Conservation (phyloP, 352 stramenopile genomes). For the Elongisporangium undulatum region DNA sequence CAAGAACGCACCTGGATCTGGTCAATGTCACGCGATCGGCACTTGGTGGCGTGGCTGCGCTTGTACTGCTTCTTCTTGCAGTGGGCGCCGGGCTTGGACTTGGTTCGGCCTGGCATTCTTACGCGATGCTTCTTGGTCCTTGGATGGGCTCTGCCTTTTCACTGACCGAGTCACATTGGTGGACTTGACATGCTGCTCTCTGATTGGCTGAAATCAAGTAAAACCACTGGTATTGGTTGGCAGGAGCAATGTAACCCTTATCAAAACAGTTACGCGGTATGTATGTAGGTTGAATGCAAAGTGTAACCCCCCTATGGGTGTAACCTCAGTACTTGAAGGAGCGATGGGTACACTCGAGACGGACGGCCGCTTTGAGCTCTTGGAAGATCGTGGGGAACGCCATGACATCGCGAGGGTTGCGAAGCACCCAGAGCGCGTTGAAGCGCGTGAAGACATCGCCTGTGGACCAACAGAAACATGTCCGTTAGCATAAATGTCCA, state of each 20-base stretch:
- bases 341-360: slow-evolving; percentile 38
- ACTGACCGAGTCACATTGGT: slow-evolving; percentile 8
- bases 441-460: slow-evolving; percentile 78
- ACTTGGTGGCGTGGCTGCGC: slow-evolving; percentile 78
- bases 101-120: slow-evolving; percentile 34
- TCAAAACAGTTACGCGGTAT: slow-evolving; percentile 4
- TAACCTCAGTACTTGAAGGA: slow-evolving; percentile 65
- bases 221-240: slow-evolving; percentile 10
- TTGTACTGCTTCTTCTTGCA: slow-evolving; percentile 89
- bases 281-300: slow-evolving; percentile 9
- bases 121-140: slow-evolving; percentile 10
- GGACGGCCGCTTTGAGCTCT: slow-evolving; percentile 67
- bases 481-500: not conserved
- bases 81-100: slow-evolving; percentile 60
- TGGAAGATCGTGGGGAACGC: slow-evolving; percentile 83
- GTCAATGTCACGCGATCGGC: slow-evolving; percentile 72
- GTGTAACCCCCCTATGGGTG: slow-evolving; percentile 24
- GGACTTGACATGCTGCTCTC: slow-evolving; percentile 5
- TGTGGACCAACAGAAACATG: slow-evolving; percentile 8
- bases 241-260: slow-evolving; percentile 5
- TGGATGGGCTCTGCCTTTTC: slow-evolving; percentile 2
- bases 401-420: slow-evolving; percentile 82
- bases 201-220: slow-evolving; percentile 16
- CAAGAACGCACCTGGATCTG: slow-evolving; percentile 65
- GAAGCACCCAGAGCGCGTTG: slow-evolving; percentile 78